Conservation (phyloP, 2,329 filamentous ascomycete species). For the Epichloe gansuensis region DNA sequence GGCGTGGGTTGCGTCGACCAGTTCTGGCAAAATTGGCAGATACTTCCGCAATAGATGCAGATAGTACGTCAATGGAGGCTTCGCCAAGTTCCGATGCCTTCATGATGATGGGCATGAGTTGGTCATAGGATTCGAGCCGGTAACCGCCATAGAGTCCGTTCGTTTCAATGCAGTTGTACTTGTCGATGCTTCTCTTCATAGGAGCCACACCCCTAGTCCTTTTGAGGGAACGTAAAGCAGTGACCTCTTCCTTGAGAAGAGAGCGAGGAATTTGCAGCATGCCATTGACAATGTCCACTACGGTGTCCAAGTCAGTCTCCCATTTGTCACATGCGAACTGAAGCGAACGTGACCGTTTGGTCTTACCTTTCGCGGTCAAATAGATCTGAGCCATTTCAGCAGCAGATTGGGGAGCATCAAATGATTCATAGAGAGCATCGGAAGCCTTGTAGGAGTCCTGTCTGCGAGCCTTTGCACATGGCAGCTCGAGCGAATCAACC, state of each 20-base stretch:
- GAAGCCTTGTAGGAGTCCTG: background rate
- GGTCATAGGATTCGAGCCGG: conserved; percentile 14
- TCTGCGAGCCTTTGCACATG: conserved; percentile 5
- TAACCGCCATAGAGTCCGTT: conserved; percentile 15
- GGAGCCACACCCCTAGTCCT: conserved; percentile 11
- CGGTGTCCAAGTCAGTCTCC: background rate
- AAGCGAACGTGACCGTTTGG: background rate
- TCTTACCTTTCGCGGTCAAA: conserved; percentile 21
- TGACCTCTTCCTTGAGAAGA: conserved; percentile 2
- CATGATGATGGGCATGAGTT: conserved; percentile 15
- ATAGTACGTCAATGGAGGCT: conserved; percentile 13
- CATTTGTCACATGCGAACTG: background rate
- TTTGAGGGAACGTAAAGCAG: conserved; percentile 1
- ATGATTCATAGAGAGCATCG: background rate
- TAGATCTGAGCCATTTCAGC: conserved; percentile 5
- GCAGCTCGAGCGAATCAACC: conserved; percentile 2
- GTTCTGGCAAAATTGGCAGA: conserved; percentile 9
- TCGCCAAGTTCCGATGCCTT: conserved; percentile 11
- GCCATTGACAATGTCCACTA: conserved; percentile 16
- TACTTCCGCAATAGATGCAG: conserved; percentile 16
- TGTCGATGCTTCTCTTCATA: conserved; percentile 16
- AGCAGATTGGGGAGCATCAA: conserved; percentile 2
- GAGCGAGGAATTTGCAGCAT: conserved; percentile 3
- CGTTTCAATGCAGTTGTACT: conserved; percentile 7
- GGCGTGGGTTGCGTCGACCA: conserved; percentile 2